A percentile compares a stretch with the other conserved stretches of the same genome.
phyloP scores from a whole-genome alignment of 2,329 filamentous ascomycete genomes.

The Pyricularia pennisetigena region DNA sequence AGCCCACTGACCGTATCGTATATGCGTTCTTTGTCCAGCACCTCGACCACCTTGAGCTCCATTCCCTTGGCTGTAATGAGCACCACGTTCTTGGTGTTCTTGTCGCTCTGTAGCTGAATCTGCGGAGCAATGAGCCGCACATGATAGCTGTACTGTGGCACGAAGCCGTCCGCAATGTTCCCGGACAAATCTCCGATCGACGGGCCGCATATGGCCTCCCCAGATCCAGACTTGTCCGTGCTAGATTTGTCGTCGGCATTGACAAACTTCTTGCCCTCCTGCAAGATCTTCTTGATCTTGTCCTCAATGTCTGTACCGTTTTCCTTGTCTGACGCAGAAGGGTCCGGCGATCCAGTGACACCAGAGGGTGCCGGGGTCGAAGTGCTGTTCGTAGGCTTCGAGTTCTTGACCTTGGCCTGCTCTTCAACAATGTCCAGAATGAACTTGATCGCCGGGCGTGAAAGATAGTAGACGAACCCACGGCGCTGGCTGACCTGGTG shows the following conservation, averaged over 20 bases:
- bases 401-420: slow-evolving; percentile 62
- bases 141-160: slow-evolving; percentile 87
- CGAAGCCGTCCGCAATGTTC: slow-evolving; percentile 80
- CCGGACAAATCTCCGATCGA: slow-evolving; percentile 55
- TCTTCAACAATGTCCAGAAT: slow-evolving; percentile 97
- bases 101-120: slow-evolving; percentile 96
- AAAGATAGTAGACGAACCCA: slow-evolving; percentile 97
- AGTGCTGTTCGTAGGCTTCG: slow-evolving; percentile 13
- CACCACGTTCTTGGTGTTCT: slow-evolving; percentile 93
- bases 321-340: slow-evolving; percentile 41
- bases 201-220: slow-evolving; percentile 18
- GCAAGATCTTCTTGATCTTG: slow-evolving; percentile 74
- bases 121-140: slow-evolving; percentile 92
- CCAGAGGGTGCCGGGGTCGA: slow-evolving; percentile 2
- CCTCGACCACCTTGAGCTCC: slow-evolving; percentile 94
- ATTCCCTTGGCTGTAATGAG: slow-evolving; percentile 96
- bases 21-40: slow-evolving; percentile 93
- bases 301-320: slow-evolving; percentile 63
- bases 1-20: slow-evolving; percentile 90
- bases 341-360: slow-evolving; percentile 20
- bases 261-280: slow-evolving; percentile 76
- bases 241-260: slow-evolving; percentile 43
- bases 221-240: slow-evolving; percentile 17
- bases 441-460: slow-evolving; percentile 90
- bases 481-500: slow-evolving; percentile 94